Evolutionary conservation across 768 basidiomycete species (phyloP).

Genomic region (Kwoniella bestiolae): DNA sequence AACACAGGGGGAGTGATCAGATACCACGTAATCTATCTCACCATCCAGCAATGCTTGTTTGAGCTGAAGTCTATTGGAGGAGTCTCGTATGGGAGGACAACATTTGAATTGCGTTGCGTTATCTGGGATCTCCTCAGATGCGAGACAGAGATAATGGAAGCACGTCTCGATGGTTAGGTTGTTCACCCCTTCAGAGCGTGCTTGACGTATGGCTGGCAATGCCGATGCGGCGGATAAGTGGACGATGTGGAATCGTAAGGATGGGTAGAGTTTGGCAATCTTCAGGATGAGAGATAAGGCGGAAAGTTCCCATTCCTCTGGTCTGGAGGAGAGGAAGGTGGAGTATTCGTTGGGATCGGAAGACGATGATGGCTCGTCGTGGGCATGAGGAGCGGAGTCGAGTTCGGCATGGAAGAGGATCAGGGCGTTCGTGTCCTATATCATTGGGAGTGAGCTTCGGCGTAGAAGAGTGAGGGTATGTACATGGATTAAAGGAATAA

Average conservation of each 20-base stretch:
- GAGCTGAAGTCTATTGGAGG: conserved; percentile 71
- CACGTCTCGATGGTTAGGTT: conserved; percentile 93
- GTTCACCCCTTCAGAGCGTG: conserved; percentile 64
- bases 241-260: conserved; percentile 76
- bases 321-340: conserved; percentile 85
- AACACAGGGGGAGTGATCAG: conserved; percentile 93
- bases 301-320: conserved; percentile 74
- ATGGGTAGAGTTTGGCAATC: conserved; percentile 68
- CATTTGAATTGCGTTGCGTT: conserved; percentile 83
- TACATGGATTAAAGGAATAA: too few species aligned
- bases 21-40: conserved; percentile 85
- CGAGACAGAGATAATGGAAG: conserved; percentile 90
- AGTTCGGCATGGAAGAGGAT: conserved; percentile 94
- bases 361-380: conserved; percentile 21
- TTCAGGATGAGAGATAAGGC: conserved; percentile 78
- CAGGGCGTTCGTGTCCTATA: conserved; percentile 69
- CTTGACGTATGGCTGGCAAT: conserved; percentile 73
- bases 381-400: conserved; percentile 41
- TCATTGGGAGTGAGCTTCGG: not conserved
- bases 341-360: conserved; percentile 66
- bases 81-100: conserved; percentile 86
- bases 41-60: conserved; percentile 83
- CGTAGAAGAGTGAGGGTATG: not conserved
- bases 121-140: conserved; percentile 71
- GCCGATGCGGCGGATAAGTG: conserved; percentile 88